Conservation (phyloP, 179 eudicot genomes). For the Beta macrorhiza region DNA sequence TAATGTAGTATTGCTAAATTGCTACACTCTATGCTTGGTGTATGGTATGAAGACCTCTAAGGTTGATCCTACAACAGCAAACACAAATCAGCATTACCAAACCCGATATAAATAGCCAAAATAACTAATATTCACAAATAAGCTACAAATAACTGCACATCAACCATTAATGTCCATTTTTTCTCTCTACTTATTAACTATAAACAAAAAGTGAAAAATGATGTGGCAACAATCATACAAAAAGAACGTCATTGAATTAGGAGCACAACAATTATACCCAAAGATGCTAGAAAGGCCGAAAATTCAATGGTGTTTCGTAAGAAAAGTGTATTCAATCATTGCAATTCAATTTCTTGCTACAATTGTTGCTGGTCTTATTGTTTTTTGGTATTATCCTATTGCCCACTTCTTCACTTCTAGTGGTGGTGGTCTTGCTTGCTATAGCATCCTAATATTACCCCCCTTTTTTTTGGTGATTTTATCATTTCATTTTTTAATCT, state of each 20-base stretch:
- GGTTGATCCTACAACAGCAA: no score
- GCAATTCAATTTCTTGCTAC: slow-evolving; percentile 67
- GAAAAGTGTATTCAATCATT: slow-evolving; percentile 73
- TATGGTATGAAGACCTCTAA: no score
- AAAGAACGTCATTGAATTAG: slow-evolving; percentile 53
- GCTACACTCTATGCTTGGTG: no score
- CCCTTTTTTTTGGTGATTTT: slow-evolving; percentile 51
- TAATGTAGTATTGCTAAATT: no score
- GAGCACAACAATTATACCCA: slow-evolving; percentile 51
- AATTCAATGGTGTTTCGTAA: slow-evolving; percentile 71
- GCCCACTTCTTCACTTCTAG: slow-evolving; percentile 60
- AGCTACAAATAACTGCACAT: no score
- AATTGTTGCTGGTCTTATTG: slow-evolving; percentile 60
- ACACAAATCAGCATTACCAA: no score
- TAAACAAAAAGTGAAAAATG: neutral
- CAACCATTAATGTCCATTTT: no score
- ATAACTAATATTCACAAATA: no score
- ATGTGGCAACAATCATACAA: slow-evolving; percentile 49
- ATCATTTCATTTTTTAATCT: neutral
- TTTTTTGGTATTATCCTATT: slow-evolving; percentile 54
- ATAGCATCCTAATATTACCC: slow-evolving; percentile 62
- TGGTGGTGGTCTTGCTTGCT: slow-evolving; percentile 62
- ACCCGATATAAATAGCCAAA: no score
- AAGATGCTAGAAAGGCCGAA: slow-evolving; percentile 56
- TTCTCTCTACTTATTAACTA: no score